Evolutionary conservation across 192 early-diverging fungal genomes (phyloP).

Genomic region (Phycomyces blakesleeanus): DNA sequence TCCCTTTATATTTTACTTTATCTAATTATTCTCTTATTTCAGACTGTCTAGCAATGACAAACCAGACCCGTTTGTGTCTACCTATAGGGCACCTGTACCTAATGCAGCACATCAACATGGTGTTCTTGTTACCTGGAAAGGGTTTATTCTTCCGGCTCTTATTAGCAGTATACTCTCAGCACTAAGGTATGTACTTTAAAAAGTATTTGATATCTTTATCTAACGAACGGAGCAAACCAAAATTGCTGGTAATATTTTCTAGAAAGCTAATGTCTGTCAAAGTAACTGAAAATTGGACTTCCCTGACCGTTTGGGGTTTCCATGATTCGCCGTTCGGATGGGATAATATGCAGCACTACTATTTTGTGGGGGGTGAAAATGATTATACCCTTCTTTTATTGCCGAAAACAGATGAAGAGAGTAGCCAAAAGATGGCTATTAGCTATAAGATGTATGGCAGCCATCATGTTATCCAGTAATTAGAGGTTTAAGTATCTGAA

Average conservation of each 20-base stretch:
- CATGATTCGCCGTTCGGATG: constrained; percentile 24
- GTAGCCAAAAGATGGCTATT: constrained; percentile 1
- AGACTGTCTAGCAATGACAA: constrained; percentile 8
- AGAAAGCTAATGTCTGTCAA: constrained; percentile 14
- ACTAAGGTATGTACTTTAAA: constrained; percentile 7
- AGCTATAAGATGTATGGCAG: constrained; percentile 18
- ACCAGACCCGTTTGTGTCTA: constrained; percentile 23
- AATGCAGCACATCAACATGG: not conserved
- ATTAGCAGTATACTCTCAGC: constrained; percentile 8
- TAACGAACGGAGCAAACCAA: not conserved
- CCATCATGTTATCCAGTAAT: constrained; percentile 10
- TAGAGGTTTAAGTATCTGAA: not conserved
- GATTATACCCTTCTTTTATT: constrained; percentile 30
- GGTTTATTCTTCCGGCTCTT: constrained; percentile 10
- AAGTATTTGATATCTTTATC: not conserved
- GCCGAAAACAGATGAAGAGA: not conserved
- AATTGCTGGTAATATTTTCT: not conserved
- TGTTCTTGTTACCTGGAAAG: constrained; percentile 14
- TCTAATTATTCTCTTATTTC: no score
- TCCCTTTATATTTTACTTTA: not conserved
- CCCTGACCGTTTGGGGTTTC: constrained; percentile 26
- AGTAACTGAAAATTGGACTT: constrained; percentile 11
- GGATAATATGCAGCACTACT: constrained; percentile 17
- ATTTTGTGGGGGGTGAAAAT: constrained; percentile 24
- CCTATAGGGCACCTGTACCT: constrained; percentile 12